phyloP scores from a whole-genome alignment of 345 rosid species.

The Murraya paniculata region DNA sequence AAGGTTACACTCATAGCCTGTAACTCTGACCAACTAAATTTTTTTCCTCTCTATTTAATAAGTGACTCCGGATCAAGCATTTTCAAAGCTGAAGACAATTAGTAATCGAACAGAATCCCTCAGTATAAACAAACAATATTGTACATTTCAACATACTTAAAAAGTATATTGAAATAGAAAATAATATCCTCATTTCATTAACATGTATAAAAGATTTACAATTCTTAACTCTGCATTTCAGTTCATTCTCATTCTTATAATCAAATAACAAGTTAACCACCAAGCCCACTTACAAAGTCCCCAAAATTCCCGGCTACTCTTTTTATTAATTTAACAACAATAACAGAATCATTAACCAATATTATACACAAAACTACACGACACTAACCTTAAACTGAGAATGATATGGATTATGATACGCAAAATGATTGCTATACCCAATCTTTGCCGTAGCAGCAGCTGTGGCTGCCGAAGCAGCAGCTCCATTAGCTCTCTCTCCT shows the following conservation, averaged over 20 bases:
- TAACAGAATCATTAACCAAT: constrained; percentile 21
- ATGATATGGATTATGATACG: constrained; percentile 88
- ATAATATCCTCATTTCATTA: constrained; percentile 9
- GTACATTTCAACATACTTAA: background rate
- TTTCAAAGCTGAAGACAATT: background rate
- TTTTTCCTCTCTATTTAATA: background rate
- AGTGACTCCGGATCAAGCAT: background rate
- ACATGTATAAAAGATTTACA: background rate
- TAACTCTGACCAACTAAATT: background rate
- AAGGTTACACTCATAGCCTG: background rate
- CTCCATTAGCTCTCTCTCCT: constrained; percentile 35
- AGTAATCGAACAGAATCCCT: background rate
- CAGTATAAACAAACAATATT: background rate
- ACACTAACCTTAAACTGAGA: constrained; percentile 99
- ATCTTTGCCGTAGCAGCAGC: constrained; percentile 46
- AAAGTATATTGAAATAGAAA: background rate
- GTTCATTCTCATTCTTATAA: background rate
- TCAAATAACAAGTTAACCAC: background rate
- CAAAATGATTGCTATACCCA: constrained; percentile 74
- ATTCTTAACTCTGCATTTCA: background rate
- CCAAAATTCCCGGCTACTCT: background rate
- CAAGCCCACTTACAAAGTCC: constrained; percentile 7
- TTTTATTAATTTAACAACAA: constrained; percentile 12
- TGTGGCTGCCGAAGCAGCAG: constrained; percentile 13
- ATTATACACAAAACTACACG: constrained; percentile 7